phyloP scores from a whole-genome alignment of 768 basidiomycete species.

The Grammothele lineata region DNA sequence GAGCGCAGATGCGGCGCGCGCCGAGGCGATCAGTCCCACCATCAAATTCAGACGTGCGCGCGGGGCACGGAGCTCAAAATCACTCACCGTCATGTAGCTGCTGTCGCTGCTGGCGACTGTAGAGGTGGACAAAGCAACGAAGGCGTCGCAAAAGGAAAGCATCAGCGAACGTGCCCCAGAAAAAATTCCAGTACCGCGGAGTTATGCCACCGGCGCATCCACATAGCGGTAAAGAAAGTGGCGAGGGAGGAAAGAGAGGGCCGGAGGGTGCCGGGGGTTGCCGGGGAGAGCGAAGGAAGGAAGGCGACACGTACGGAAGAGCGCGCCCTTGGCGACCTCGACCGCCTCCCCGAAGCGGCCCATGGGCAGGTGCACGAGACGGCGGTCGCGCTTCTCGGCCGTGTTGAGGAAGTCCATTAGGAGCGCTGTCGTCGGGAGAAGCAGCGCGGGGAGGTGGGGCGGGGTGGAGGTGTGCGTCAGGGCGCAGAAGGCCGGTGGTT shows the following conservation, averaged over 20 bases:
- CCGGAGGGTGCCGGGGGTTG: too few species aligned
- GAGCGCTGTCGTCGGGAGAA: slow-evolving; percentile 54
- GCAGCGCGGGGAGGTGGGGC: neutral
- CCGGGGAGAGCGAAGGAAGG: neutral
- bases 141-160: neutral
- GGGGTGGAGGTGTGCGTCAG: too few species aligned
- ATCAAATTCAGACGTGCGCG: too few species aligned
- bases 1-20: too few species aligned
- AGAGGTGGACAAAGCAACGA: neutral
- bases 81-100: slow-evolving; percentile 86
- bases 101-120: slow-evolving; percentile 91
- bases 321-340: slow-evolving; percentile 87
- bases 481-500: too few species aligned
- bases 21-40: too few species aligned
- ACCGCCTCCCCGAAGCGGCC: slow-evolving; percentile 97
- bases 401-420: slow-evolving; percentile 99
- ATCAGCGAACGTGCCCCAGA: too few species aligned
- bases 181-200: too few species aligned
- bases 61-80: too few species aligned
- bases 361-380: slow-evolving; percentile 91
- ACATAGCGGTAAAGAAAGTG: too few species aligned
- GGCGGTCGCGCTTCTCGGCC: slow-evolving; percentile 87
- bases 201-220: neutral
- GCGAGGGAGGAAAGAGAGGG: too few species aligned
- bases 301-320: slow-evolving; percentile 69